A percentile compares a stretch with the other conserved stretches of the same genome.
phyloP scores from a whole-genome alignment of 305 asterid genomes.

The Rubia occidens region DNA sequence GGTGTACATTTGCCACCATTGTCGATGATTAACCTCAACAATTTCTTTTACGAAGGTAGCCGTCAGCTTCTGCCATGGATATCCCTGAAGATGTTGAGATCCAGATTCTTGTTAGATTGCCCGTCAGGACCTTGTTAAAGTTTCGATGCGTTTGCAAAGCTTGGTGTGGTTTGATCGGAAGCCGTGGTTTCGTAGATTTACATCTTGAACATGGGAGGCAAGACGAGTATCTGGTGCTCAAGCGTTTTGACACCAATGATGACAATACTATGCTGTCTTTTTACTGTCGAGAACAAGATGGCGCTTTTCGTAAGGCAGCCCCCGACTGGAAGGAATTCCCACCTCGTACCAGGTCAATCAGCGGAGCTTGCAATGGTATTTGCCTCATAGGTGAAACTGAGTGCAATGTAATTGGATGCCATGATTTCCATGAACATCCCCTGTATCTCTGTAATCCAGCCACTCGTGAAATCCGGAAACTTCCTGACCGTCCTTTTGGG shows the following conservation, averaged over 20 bases:
- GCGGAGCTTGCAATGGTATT: not conserved
- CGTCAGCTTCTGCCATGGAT: not conserved
- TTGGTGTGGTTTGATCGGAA: not conserved
- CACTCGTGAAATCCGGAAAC: not conserved
- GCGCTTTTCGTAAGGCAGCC: not conserved
- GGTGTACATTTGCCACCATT: no score
- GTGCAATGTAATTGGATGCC: not conserved
- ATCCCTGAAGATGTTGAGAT: not conserved
- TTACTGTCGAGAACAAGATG: not conserved
- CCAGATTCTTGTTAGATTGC: not conserved
- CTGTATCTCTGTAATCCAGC: not conserved
- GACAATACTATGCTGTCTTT: not conserved
- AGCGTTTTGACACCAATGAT: not conserved
- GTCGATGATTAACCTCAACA: no score
- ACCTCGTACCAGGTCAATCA: not conserved
- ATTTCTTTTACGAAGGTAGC: no score
- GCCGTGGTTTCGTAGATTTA: not conserved
- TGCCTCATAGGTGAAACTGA: not conserved
- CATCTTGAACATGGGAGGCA: not conserved
- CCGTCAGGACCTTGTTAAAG: not conserved
- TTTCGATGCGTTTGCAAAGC: not conserved
- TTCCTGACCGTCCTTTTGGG: not conserved
- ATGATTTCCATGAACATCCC: not conserved
- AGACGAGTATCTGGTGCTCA: not conserved
- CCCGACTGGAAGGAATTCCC: not conserved